Base-by-base conservation (phyloP, 768 basidiomycete genomes). In the Dioszegia aurantiaca region DNA sequence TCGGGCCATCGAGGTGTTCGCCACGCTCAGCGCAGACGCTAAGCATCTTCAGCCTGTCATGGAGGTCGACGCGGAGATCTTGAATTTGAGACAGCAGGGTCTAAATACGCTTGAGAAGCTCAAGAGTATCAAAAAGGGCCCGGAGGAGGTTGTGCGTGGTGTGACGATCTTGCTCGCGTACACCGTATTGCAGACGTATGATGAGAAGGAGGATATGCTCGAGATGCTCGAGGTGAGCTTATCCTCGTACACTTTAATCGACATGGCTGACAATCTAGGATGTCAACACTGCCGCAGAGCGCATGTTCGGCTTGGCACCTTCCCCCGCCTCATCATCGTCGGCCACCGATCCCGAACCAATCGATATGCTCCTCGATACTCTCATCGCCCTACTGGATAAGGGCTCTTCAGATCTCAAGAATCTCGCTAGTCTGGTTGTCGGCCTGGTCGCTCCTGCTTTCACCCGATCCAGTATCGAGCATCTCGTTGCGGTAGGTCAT, bases 361-460 rank as follows among this genome's bases (percentile, higher is more conserved):
- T 93, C 55, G 91, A 95, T 61, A 77, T 91, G 42, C 81, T 97
- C 39, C 85, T 93, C 31, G 92, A 97, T 71, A 82, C 83, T n/a
- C 84, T 97, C 48, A 89, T 99, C 46, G 90, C 90, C 5, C 87
- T 89, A 70, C 78, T 99, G 36, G 91, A 97, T 73, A 83, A 87
- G 58, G 85, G 86, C 2, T 87, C 86, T 4, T 83, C 85, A 39
- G 93, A 87, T 73, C 81, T 88, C 77, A 85, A 90, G 30, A 83
- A 85, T 2, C 80, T 90, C 24, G 88, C 87, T 5, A 91, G 87
- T 51, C 84, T 88, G 64, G 85, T 85, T 5, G 93, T 97, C 70
- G 82, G 84, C 14, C 79, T 87, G 48, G 77, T 94, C 24, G 85
- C 88, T 23, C 80, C 83, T 17, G 80, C 82, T 4, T 84, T 87